phyloP scores from a whole-genome alignment of 768 basidiomycete species.

The Lepiota subincarnata region DNA sequence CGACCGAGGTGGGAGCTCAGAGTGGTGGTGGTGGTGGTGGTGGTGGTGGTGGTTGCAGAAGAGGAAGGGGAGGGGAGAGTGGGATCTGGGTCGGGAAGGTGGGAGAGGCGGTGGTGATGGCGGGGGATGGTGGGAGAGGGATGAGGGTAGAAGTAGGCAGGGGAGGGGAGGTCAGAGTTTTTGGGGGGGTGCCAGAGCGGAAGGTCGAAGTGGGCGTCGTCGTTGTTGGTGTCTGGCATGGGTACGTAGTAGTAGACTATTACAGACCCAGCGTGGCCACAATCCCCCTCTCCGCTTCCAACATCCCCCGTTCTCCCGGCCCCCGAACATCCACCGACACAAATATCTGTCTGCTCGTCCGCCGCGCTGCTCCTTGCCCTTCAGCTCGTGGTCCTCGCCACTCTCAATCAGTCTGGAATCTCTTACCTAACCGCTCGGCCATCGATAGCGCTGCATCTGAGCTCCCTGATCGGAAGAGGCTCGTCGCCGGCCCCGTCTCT shows the following conservation, averaged over 20 bases:
- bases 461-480: conserved; percentile 57
- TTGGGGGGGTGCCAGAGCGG: conserved; percentile 65
- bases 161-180: conserved; percentile 46
- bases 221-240: conserved; percentile 64
- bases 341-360: conserved; percentile 66
- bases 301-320: conserved; percentile 42
- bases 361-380: conserved; percentile 42
- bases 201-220: conserved; percentile 70
- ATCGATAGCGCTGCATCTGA: conserved; percentile 67
- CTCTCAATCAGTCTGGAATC: conserved; percentile 15
- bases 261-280: conserved; percentile 35
- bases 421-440: conserved; percentile 76
- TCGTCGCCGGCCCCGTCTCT: conserved; percentile 47
- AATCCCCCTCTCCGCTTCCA: conserved; percentile 61
- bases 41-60: neutral
- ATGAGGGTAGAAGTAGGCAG: conserved; percentile 49
- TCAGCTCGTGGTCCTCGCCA: conserved; percentile 11
- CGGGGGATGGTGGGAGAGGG: conserved; percentile 19
- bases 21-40: conserved; percentile 41
- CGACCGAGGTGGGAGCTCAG: conserved; percentile 54
- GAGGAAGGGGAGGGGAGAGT: conserved; percentile 46
- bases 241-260: conserved; percentile 24
- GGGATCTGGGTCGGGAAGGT: conserved; percentile 32
- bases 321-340: conserved; percentile 61
- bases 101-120: conserved; percentile 44